Evolutionary conservation across 257 asterid species (phyloP).

Genomic region (Solanum chmielewskii): DNA sequence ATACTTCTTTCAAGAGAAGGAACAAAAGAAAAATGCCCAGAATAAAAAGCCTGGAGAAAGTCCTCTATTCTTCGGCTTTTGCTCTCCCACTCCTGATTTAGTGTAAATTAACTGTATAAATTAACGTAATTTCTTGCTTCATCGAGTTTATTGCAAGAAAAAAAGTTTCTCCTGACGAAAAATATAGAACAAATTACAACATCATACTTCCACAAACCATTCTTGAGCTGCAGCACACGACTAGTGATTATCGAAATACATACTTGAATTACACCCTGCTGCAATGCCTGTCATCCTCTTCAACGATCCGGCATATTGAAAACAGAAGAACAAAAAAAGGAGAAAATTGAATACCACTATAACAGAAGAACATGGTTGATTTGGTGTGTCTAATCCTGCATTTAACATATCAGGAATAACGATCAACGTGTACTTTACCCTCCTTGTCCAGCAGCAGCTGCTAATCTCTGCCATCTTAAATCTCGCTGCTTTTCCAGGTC

Average conservation of each 20-base stretch:
- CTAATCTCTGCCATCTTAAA: conserved; percentile 63
- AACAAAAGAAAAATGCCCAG: not conserved
- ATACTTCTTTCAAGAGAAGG: not conserved
- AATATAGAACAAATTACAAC: conserved; percentile 17
- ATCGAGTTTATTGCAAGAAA: not conserved
- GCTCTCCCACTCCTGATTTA: not conserved
- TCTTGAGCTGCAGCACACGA: conserved; percentile 20
- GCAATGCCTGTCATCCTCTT: conserved; percentile 19
- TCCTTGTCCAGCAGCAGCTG: conserved; percentile 38
- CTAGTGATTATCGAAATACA: conserved; percentile 12
- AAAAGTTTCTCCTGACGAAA: conserved; percentile 1
- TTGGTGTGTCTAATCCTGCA: not conserved
- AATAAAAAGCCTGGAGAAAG: not conserved
- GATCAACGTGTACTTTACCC: conserved; percentile 1
- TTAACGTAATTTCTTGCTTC: not conserved
- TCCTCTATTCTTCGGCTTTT: not conserved
- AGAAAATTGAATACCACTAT: conserved; percentile 26
- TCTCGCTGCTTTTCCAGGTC: conserved; percentile 49
- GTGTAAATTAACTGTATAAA: not conserved
- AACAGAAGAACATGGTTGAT: conserved; percentile 2
- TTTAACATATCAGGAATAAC: not conserved
- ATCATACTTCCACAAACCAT: conserved; percentile 28
- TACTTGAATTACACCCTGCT: conserved; percentile 39
- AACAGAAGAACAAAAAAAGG: not conserved
- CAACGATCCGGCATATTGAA: conserved; percentile 18